Evolutionary conservation across 1,139 yeast genomes (phyloP), one percentile per base, ranked within the genome.

Genomic region (Geotrichum carabidarum): DNA sequence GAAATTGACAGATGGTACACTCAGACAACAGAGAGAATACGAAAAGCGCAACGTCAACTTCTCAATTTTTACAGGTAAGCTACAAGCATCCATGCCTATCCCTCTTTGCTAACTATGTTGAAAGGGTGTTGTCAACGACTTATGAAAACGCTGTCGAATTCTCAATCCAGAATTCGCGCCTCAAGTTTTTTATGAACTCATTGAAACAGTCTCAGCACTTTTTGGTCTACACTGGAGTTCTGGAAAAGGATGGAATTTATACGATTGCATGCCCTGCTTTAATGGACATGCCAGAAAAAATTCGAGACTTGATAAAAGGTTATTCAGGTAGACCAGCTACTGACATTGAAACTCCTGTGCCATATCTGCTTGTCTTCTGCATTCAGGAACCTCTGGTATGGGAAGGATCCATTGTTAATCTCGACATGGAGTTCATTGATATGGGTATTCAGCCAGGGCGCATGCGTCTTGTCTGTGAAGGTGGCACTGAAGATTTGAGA

Each of bases 381-480:
- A 93, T 96, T 1, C 79, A 84, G 12, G 88, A 87, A 63, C 95
- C 97, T 0, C 79, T 91, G 66, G 82, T 87, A 32, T 91, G 98
- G 98, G 93, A 87, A 60, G 98, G 98, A 1, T 78, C 79, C 27
- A 83, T 86, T 58, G 79, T 84, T 37, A 79, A 81, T 51, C 68
- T 87, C 15, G 78, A 80, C 22, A 69, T 83, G 74, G 69, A 72
- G 0, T 64, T 63, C 22, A 59, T 63, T 41, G 61, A 35, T 27
- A 60, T 68, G 34, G 71, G 75, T 49, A 75, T 87, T 22, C 78
- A 78, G 59, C 81, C 82, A 11, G 95, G 96, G 7, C 82, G 85
- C 57, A 76, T 89, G 64, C 71, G 90, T 38, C 70, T 93, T 53
- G 79, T 91, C 5, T 78, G 91, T 1, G 83, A 80, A 55, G 87